Base-by-base conservation (phyloP, 192 early-diverging fungal species). In the Entomortierella parvispora region DNA sequence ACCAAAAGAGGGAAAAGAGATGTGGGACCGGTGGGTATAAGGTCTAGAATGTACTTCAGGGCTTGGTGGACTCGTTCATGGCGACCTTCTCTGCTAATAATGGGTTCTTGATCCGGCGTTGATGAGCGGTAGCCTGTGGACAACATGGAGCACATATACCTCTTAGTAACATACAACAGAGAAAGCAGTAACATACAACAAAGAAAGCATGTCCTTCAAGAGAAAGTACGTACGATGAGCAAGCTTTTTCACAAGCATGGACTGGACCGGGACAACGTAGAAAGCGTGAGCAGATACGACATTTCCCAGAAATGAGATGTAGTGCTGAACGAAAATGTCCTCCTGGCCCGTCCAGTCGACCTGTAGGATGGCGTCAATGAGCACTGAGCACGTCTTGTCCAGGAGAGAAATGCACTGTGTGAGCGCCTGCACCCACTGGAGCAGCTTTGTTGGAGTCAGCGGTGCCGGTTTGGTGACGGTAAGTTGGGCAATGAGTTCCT, bases 211-310 rank as follows among this genome's bases (percentile, higher is more conserved):
- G 17, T 54, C 20, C 9, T 31, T 7, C 31, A 20, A 32, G 52
- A 8, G 7, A 28, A 51, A 37, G 2, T 29, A 59, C 83, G 62
- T 82, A 90, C 90, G 87, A 9, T 56, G 74, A 45, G 76, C 56
- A 29, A 94, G 78, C 3, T 79, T 71, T 37, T 69, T 55, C 10
- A 93, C 87, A 5, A 95, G 82, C 61, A 83, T 85, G 20, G 71
- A 61, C 15, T 90, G 68, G 0, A 93, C 89, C 29, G 91, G 84
- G 17, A 80, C 66, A 23, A 88, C 86, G 67, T 90, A 90, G 34
- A 84, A 82, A 1, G 92, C 84, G 64, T 95, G 92, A 1, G 91
- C 93, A 17, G 89, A 90, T 2, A 93, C 93, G 28, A 94, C 79
- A 55, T 92, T 91, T 29, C 91, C 88, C 44, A 95, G 45, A 34